Base-by-base conservation (phyloP, 208 protist genomes). In the Crithidia fasciculata region DNA sequence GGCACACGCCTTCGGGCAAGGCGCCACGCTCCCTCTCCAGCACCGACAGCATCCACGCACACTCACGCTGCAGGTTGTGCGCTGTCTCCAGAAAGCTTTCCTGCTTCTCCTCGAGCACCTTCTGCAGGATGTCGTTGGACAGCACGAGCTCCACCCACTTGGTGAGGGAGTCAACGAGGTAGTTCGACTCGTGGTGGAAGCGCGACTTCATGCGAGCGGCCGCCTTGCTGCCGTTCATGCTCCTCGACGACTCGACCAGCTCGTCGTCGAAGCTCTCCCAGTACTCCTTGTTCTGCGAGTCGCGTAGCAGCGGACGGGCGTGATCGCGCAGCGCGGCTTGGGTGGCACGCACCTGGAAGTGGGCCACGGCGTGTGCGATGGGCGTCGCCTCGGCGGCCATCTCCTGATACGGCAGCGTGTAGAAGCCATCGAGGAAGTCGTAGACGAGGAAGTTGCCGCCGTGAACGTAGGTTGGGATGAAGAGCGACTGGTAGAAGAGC, bases 401-500 rank as follows among this genome's bases (percentile, higher is more conserved):
- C 43, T 94, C 87, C 52, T 62, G 74, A 71, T 85, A 93, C 3
- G 83, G 83, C n/a, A 97, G 59, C 39, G 87, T 74, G 61, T 88
- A 77, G 73, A 90, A 89, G 47, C 74, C 61, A 50, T 85, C 44
- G 41, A 97, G 74, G 66, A 85, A 97, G 65, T 92, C 69, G 81
- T 97, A 97, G 28, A 95, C 73, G 9, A 97, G 78, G 75, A 95
- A 95, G 60, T 97, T 97, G 12, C 41, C 56, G 12, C 90, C 92
- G 36, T 86, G 85, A 6, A 89, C 85, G 70, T 90, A 92, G 15
- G 92, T 97, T 3, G 76, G 72, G 19, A 97, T 72, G 72, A 95
- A 95, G 60, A 93, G 80, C 8, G 88, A 93, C 81, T 97, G 92
- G 67, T 95, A 97, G 73, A 97, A 97, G 19, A 94, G 83, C 77